phyloP scores from a whole-genome alignment of 148 eudicot species.

The Rhododendron mucronatum region DNA sequence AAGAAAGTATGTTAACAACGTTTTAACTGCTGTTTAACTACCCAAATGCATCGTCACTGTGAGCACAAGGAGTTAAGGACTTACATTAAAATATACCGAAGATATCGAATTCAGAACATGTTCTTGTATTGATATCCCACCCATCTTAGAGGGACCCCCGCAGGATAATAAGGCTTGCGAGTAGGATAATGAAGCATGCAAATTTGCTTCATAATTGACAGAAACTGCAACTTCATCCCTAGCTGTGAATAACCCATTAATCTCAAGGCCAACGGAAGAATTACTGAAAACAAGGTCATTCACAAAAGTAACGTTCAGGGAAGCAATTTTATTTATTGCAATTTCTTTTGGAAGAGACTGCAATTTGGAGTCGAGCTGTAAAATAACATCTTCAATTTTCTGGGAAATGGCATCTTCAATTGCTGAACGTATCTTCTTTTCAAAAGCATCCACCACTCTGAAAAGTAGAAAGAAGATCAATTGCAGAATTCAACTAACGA shows the following conservation, averaged over 20 bases:
- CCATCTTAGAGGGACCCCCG: conserved; percentile 50
- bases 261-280: conserved; percentile 43
- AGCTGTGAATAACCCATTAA: conserved; percentile 57
- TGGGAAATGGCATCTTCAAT: conserved; percentile 64
- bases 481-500: conserved; percentile 2
- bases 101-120: conserved; percentile 74
- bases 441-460: conserved; percentile 79
- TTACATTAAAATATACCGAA: conserved; percentile 63
- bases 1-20: neutral
- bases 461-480: conserved; percentile 16
- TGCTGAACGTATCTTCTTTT: conserved; percentile 54
- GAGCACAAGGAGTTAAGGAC: conserved; percentile 31
- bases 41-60: neutral
- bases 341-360: conserved; percentile 65
- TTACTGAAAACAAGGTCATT: conserved; percentile 46
- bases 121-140: conserved; percentile 70
- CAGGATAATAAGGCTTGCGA: conserved; percentile 27
- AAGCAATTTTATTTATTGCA: conserved; percentile 51
- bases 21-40: neutral
- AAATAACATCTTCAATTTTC: conserved; percentile 50
- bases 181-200: neutral
- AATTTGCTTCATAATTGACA: conserved; percentile 16
- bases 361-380: conserved; percentile 47
- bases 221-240: conserved; percentile 24
- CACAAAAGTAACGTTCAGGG: conserved; percentile 65